Evolutionary conservation across 2,329 filamentous ascomycete species (phyloP).

Genomic region (Aspergillus thermomutatus): DNA sequence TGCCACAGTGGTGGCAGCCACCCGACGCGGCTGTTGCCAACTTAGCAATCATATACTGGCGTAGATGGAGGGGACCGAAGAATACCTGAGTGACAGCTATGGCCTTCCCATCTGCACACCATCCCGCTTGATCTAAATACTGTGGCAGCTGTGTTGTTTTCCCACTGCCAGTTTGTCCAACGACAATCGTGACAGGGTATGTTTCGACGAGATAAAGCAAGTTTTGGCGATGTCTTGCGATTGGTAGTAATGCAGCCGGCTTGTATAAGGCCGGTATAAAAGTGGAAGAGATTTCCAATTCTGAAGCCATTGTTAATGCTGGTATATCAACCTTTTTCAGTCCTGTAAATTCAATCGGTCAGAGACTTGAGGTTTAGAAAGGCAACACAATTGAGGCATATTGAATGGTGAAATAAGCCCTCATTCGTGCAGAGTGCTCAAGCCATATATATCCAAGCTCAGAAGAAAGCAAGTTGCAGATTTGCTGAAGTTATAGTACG

Average conservation of each 20-base stretch:
- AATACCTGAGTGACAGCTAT: conserved; percentile 87
- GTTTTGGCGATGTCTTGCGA: conserved; percentile 74
- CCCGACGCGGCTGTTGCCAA: conserved; percentile 68
- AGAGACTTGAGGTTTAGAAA: background rate
- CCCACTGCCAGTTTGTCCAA: conserved; percentile 91
- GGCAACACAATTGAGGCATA: background rate
- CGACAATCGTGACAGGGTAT: conserved; percentile 77
- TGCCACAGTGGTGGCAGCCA: conserved; percentile 88
- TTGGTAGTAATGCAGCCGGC: conserved; percentile 77
- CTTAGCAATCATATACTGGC: conserved; percentile 5
- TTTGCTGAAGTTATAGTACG: background rate
- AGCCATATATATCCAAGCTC: background rate
- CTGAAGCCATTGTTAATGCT: conserved; percentile 36
- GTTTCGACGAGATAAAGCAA: conserved; percentile 85
- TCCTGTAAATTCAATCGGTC: background rate
- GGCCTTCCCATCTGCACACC: conserved; percentile 77
- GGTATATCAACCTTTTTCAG: background rate
- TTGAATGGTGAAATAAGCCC: background rate
- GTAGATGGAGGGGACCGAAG: conserved; percentile 22
- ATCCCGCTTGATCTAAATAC: conserved; percentile 82
- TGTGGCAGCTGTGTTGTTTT: conserved; percentile 97
- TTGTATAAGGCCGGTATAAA: conserved; percentile 83
- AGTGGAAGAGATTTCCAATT: conserved; percentile 42
- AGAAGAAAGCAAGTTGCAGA: background rate
- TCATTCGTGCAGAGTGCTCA: background rate